Percentiles rank a stretch among this genome's conserved stretches.
These are phyloP conservation scores for Chaetomiaceae sp. DNA, from an alignment of 2,329 filamentous ascomycete species.

Conservation along the genomic window DNA sequence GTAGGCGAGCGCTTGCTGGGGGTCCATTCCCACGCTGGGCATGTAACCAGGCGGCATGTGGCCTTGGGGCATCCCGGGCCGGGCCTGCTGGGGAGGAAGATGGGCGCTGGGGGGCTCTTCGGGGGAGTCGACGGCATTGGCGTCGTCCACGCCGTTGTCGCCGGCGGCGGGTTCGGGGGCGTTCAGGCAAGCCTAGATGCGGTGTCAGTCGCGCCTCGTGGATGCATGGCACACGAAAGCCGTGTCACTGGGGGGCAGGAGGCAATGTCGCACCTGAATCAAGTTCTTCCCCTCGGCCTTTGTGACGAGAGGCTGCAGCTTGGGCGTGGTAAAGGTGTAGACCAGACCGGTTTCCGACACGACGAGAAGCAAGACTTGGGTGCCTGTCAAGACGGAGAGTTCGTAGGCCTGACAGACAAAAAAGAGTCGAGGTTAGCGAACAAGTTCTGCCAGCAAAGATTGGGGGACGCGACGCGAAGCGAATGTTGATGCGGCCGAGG, in stretches of 20 bases:
- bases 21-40: constrained; percentile 64
- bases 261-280: constrained; percentile 74
- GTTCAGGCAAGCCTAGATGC: constrained; percentile 80
- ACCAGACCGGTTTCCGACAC: constrained; percentile 96
- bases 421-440: constrained; percentile 20
- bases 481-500: background rate
- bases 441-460: background rate
- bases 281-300: constrained; percentile 99
- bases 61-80: constrained; percentile 62
- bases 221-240: background rate
- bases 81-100: constrained; percentile 61
- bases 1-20: constrained; percentile 76
- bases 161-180: constrained; percentile 83
- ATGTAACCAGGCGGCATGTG: constrained; percentile 62
- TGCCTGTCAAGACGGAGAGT: constrained; percentile 93
- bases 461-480: constrained; percentile 16
- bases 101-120: constrained; percentile 80
- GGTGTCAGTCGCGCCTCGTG: constrained; percentile 19
- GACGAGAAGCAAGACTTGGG: constrained; percentile 91
- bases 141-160: constrained; percentile 75
- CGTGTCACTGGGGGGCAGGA: background rate
- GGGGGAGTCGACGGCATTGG: constrained; percentile 78
- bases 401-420: constrained; percentile 75
- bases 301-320: constrained; percentile 95
- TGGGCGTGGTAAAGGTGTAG: constrained; percentile 97